Evolutionary conservation across 768 basidiomycete genomes (phyloP), one percentile per base, ranked within the genome.

Genomic region (Leccinellum albellum): DNA sequence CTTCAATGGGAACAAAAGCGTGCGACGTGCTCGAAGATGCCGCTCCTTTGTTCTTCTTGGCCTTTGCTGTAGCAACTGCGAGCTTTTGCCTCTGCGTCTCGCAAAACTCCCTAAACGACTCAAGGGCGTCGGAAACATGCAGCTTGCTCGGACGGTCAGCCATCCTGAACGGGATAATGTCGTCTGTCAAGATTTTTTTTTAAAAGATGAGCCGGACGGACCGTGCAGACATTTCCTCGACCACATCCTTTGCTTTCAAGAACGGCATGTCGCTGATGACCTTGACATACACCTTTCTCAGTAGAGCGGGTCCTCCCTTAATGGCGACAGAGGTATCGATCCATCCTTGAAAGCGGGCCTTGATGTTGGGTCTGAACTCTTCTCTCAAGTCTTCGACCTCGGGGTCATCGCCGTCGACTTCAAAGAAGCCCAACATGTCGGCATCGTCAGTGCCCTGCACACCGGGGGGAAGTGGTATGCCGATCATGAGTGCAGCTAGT

Each of bases 401-500:
- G 0, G 81, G 74, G 50, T 86, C 84, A 12, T 72, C 66, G 12
- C 75, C 74, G 31, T 82, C 80, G 24, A 82, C 50, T 51, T 85
- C 84, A 14, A 83, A 69, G 60, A 78, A 81, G 10, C 76, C 77
- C 7, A 82, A 57, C 35, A 80, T 67, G 55, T 87, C 85, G 8
- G 72, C 63, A 1, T 73, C 79, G 12, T 81, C 79, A 3, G 45
- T 69, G 57, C 65, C 75, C 46, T 72, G 75, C 29, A 71, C 68
- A 0, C 74, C 74, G 0, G 73, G 74, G 3, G 75, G 70, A 10
- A 78, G 52, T 2, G 80, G 78, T 21, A 83, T 54, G 1, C 82
- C 82, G 66, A 85, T 82, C 77, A 88, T 80, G 78, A 86, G 79
- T 15, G 85, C 84, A 0, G 86, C 84, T 52, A 87, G 78, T 3